These are phyloP conservation scores for Calcarisporium arbuscula DNA, from an alignment of 2,329 filamentous ascomycete species.

Conservation along the genomic window DNA sequence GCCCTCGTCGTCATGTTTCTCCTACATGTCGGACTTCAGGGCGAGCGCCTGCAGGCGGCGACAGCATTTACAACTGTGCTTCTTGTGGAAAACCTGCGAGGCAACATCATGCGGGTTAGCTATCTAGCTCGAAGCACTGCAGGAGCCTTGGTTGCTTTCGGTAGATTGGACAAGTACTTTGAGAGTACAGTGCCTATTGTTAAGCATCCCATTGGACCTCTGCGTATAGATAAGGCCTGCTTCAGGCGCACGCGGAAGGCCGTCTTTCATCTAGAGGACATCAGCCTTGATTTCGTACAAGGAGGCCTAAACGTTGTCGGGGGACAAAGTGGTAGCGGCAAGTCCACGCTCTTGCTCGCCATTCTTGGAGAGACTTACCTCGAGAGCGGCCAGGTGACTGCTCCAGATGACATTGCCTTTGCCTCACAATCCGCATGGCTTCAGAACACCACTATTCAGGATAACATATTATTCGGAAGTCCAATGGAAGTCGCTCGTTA, in stretches of 20 bases:
- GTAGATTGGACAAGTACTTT: constrained; percentile 49
- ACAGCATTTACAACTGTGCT: constrained; percentile 51
- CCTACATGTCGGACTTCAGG: constrained; percentile 41
- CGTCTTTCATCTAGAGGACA: constrained; percentile 39
- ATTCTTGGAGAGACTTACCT: constrained; percentile 50
- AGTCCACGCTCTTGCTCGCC: constrained; percentile 48
- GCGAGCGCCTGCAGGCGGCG: constrained; percentile 45
- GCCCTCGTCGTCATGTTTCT: constrained; percentile 49
- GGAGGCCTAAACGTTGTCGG: constrained; percentile 49
- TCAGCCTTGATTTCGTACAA: constrained; percentile 45
- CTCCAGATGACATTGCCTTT: constrained; percentile 47
- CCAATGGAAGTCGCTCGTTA: constrained; percentile 47
- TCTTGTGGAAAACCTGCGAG: constrained; percentile 46
- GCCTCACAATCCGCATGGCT: constrained; percentile 53
- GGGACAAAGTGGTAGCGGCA: constrained; percentile 50
- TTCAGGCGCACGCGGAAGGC: constrained; percentile 46
- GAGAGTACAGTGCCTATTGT: constrained; percentile 41
- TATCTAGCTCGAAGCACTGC: constrained; percentile 31
- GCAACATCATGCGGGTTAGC: constrained; percentile 45
- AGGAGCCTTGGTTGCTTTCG: constrained; percentile 35
- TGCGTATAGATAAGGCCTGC: constrained; percentile 38
- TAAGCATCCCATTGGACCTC: constrained; percentile 41
- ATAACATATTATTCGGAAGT: constrained; percentile 50
- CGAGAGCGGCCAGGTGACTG: constrained; percentile 39
- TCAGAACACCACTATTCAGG: constrained; percentile 48